Conservation (phyloP, 768 basidiomycete species). For the Agaricus blazei region DNA sequence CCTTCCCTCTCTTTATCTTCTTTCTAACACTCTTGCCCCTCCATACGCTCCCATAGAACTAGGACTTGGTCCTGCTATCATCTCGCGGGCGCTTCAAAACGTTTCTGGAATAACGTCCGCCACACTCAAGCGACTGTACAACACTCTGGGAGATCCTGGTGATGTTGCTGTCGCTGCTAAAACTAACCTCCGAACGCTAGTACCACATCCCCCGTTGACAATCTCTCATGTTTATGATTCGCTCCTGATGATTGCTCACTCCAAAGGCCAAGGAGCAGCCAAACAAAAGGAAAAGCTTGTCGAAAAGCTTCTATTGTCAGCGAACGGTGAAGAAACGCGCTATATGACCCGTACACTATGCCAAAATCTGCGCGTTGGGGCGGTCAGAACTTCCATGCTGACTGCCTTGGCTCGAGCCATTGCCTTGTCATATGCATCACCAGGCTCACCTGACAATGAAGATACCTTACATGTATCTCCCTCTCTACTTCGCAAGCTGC, state of each 20-base stretch:
- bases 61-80: conserved; percentile 61
- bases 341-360: conserved; percentile 74
- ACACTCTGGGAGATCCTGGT: conserved; percentile 75
- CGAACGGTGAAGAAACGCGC: conserved; percentile 83
- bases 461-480: conserved; percentile 21
- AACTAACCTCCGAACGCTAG: conserved; percentile 65
- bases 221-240: conserved; percentile 64
- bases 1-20: conserved; percentile 70
- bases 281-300: conserved; percentile 75
- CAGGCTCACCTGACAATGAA: conserved; percentile 12
- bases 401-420: conserved; percentile 77
- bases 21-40: conserved; percentile 77
- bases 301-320: conserved; percentile 76
- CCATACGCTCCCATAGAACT: conserved; percentile 70
- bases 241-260: conserved; percentile 58
- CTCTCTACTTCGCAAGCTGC: conserved; percentile 22
- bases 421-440: conserved; percentile 48
- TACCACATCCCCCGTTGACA: conserved; percentile 64
- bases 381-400: conserved; percentile 78
- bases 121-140: conserved; percentile 62
- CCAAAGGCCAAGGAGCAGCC: conserved; percentile 72
- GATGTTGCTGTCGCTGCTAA: conserved; percentile 87
- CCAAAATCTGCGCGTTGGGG: conserved; percentile 81
- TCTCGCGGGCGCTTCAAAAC: conserved; percentile 67
- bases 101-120: conserved; percentile 60